Evolutionary conservation across 306 rosid genomes (phyloP).

Genomic region (Vigna radiata): DNA sequence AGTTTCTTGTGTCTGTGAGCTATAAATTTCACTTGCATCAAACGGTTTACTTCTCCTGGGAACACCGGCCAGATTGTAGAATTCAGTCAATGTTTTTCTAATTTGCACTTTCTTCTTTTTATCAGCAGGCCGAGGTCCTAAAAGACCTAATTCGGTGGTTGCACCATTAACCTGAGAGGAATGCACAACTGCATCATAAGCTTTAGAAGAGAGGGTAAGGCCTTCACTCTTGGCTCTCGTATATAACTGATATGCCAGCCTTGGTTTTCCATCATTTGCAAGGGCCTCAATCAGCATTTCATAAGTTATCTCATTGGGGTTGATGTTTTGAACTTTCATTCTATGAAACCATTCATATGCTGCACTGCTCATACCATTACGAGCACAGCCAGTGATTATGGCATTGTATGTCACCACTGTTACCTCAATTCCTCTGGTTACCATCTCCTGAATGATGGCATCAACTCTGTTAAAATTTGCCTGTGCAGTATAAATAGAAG

Average conservation of each 20-base stretch:
- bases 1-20: slow-evolving; percentile 35
- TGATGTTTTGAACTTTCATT: slow-evolving; percentile 74
- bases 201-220: slow-evolving; percentile 68
- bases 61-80: slow-evolving; percentile 53
- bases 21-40: slow-evolving; percentile 51
- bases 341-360: slow-evolving; percentile 97
- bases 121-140: slow-evolving; percentile 80
- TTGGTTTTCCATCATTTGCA: slow-evolving; percentile 85
- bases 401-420: slow-evolving; percentile 90
- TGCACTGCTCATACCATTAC: slow-evolving; percentile 66
- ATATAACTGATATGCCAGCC: slow-evolving; percentile 84
- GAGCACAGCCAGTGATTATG: slow-evolving; percentile 75
- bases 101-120: slow-evolving; percentile 49
- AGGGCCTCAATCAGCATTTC: slow-evolving; percentile 91
- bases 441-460: slow-evolving; percentile 73
- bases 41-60: slow-evolving; percentile 50
- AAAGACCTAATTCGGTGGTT: slow-evolving; percentile 54
- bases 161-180: slow-evolving; percentile 65
- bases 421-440: slow-evolving; percentile 66
- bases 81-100: slow-evolving; percentile 51
- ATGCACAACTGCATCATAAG: slow-evolving; percentile 71
- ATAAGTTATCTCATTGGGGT: slow-evolving; percentile 75
- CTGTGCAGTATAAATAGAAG: slow-evolving; percentile 83
- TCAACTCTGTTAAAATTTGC: slow-evolving; percentile 84
- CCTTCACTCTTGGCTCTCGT: slow-evolving; percentile 71